Evolutionary conservation across 345 rosid genomes (phyloP), one percentile per base, ranked within the genome.

Genomic region (Jatropha curcas): DNA sequence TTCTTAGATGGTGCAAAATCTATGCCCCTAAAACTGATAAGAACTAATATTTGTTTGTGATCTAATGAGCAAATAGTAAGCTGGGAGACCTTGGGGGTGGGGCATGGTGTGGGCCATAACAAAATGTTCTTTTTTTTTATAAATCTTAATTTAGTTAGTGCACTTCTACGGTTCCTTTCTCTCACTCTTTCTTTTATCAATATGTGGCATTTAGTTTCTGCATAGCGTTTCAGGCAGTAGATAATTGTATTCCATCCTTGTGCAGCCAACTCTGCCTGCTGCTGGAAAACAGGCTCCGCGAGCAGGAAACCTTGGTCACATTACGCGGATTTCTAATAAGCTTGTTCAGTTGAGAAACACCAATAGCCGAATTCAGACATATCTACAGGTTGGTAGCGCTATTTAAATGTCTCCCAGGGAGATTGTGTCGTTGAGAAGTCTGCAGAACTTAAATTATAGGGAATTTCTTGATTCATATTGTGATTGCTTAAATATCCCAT

Each of bases 301-400:
- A 24, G 91, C 74, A 20, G 99, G 99, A 75, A 88, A 93, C 82
- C 83, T 92, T 60, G 99, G 99, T 55, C 99, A 92, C 73, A 86
- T 91, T 65, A 96, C 96, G 16, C 80, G 94, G 71, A 86, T 96
- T 74, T 86, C 92, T 52, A 93, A 91, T 67, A 96, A 90, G 83
- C 90, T 96, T 81, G 74, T 85, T 74, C 97, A 91, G 78, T 78
- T 88, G 82, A 88, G 89, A 72, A 88, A 77, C 76, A 84, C 81
- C 84, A 93, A 84, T 60, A 70, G 78, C 80, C 63, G 20, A 65
- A 84, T 96, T 79, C 88, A 90, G 39, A 69, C 80, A 50, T 85
- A 79, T 76, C 92, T 96, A 72, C 90, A 90, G 97, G 99, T 93
- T 61, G 71, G 86, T 80, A 57, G 66, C 50, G 19, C 22, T n/a